Evolutionary conservation across 441 rosid species (phyloP).

Genomic region (Erodium texanum): DNA sequence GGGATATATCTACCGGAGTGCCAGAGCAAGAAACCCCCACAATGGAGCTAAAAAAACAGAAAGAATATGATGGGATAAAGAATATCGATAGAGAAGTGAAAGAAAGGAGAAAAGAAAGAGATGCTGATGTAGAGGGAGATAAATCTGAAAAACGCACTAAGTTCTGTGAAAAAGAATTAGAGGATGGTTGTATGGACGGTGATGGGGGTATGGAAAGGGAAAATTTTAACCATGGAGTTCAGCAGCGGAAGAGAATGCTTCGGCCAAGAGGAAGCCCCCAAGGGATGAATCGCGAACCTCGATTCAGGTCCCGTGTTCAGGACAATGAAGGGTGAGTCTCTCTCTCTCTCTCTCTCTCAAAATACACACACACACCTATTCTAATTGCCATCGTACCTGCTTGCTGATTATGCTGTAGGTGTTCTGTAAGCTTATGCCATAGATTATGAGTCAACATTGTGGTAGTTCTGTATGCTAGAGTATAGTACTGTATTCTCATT

Average conservation of each 20-base stretch:
- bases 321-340: constrained; percentile 81
- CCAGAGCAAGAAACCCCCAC: constrained; percentile 49
- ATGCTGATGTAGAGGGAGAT: constrained; percentile 63
- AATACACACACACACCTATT: constrained; percentile 6
- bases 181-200: constrained; percentile 77
- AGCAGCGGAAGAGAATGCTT: constrained; percentile 90
- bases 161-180: constrained; percentile 62
- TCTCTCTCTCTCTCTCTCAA: constrained; percentile 19
- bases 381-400: constrained; percentile 17
- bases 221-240: constrained; percentile 64
- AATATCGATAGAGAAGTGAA: constrained; percentile 61
- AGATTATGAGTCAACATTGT: neutral
- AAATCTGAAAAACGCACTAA: constrained; percentile 71
- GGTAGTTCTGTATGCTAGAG: neutral
- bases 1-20: constrained; percentile 52
- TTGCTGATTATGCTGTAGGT: constrained; percentile 1
- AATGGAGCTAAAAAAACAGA: constrained; percentile 60
- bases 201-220: constrained; percentile 73
- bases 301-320: constrained; percentile 52
- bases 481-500: neutral
- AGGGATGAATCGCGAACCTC: constrained; percentile 55
- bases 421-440: neutral
- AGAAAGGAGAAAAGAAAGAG: constrained; percentile 85
- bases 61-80: constrained; percentile 60
- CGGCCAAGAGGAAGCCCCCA: constrained; percentile 93